These are phyloP conservation scores for Populus alba DNA, from an alignment of 345 rosid species.

Conservation along the genomic window DNA sequence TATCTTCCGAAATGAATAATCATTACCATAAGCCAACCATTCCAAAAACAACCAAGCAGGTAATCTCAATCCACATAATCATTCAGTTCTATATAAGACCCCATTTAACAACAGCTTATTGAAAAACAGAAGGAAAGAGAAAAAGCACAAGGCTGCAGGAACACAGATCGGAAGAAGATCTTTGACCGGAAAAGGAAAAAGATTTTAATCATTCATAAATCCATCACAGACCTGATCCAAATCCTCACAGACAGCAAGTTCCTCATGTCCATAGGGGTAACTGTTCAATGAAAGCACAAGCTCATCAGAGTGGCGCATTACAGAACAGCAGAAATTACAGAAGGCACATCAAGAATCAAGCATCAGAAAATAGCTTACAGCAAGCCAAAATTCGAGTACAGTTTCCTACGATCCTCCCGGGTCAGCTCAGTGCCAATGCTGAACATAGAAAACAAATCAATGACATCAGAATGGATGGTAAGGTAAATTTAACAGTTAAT, in stretches of 20 bases:
- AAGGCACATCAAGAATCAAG: neutral
- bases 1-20: neutral
- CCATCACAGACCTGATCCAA: constrained; percentile 66
- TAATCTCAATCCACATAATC: neutral
- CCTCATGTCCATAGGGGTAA: constrained; percentile 85
- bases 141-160: too few relatives aligned
- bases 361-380: constrained; percentile 51
- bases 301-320: constrained; percentile 5
- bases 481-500: neutral
- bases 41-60: neutral
- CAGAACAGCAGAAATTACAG: neutral
- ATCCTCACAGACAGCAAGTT: constrained; percentile 84
- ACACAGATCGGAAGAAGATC: neutral
- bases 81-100: neutral
- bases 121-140: too few relatives aligned
- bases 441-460: constrained; percentile 22
- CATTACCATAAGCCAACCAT: neutral
- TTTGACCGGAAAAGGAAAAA: neutral
- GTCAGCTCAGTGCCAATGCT: constrained; percentile 99
- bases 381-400: constrained; percentile 91
- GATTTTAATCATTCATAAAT: neutral
- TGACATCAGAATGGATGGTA: too few relatives aligned
- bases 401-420: constrained; percentile 89
- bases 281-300: constrained; percentile 26
- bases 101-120: too few relatives aligned